Base-by-base conservation (phyloP, 2,329 filamentous ascomycete species). In the Myriosclerotinia duriaeana region DNA sequence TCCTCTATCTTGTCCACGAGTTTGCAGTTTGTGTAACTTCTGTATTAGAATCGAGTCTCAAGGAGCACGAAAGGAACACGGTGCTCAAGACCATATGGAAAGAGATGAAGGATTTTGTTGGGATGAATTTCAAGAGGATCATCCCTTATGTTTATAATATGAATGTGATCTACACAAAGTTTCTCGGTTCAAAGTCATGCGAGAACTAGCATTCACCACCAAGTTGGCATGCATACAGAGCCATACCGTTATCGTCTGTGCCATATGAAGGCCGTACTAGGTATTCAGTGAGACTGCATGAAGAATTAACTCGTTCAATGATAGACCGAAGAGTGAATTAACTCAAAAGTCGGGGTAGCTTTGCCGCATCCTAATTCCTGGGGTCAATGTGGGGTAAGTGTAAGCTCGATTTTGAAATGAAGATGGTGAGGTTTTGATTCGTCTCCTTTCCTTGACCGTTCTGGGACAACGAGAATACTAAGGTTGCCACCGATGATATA, bases 311-410 rank as follows among this genome's bases (percentile, higher is more conserved):
- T 54, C 34, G 53, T 38, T 54, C 8, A n/a, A 54, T 54, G 9
- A 54, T 54, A 54, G 14, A 14, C 53, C 53, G 53, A 54, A n/a
- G 30, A 53, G 53, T 54, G 53, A 36, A 54, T 38, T 8, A 34
- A n/a, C 14, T 53, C n/a, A 53, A 53, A 53, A n/a, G 53, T 54
- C 34, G 53, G 53, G 53, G 53, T 54, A 54, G 53, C 53, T 38
- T 54, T 12, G 17, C 52, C 30, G 52, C 30, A 36, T 53, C 30
- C 17, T 36, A 20, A 38, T 38, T 54, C 53, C 53, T 54, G 30
- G 17, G 30, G 53, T 53, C 8, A 20, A 17, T 34, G 50, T 15
- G 52, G 30, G 52, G 30, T 36, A 54, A 14, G 11, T n/a, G 20
- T 54, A 38, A 38, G 34, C 17, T 38, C n/a, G 30, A 34, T 36